Evolutionary conservation across 306 rosid genomes (phyloP), one percentile per base, ranked within the genome.

Genomic region (Clitoria ternatea): DNA sequence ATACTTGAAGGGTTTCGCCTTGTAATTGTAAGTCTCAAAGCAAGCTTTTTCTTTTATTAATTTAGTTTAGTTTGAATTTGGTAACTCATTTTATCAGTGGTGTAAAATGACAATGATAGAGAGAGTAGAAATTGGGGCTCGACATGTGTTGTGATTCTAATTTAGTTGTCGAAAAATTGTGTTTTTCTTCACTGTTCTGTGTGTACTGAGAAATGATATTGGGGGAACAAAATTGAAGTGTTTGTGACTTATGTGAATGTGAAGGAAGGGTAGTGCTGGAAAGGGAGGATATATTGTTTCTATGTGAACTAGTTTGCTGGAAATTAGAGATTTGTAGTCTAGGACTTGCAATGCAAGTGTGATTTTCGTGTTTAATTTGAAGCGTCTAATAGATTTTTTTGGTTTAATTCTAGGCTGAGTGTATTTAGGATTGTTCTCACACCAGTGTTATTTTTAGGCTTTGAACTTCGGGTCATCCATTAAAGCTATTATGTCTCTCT

Each of bases 1-100:
- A 49, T 91, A 87, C 81, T 65, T 91, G 81, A 89, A 89, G 70
- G 86, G 91, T 77, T 91, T 87, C 67, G 85, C 81, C 49, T 82
- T 85, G 79, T 85, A 29, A 76, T 70, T 54, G 0, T 12, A 15
- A 6, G 11, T 27, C 14, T 23, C 32, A 5, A 5, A 29, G 5
- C 2, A 29, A 29, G 5, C 6, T 71, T 14, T 3, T 35, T 32
- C 5, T 9, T 27, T 32, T 15, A 2, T 1, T 32, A 1, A 5
- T 3, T 26, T n/a, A n/a, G n/a, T n/a, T 57, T 9, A 4, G 2
- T 61, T 69, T 61, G 3, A 13, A 10, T 10, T 23, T 50, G 33
- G 39, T 17, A 7, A 0, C 7, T 23, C 0, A n/a, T 0, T 14
- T 32, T 37, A 27, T 22, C 3, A 48, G 6, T 45, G 13, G 22